phyloP scores from a whole-genome alignment of 306 rosid genomes.

The Delonix regia region DNA sequence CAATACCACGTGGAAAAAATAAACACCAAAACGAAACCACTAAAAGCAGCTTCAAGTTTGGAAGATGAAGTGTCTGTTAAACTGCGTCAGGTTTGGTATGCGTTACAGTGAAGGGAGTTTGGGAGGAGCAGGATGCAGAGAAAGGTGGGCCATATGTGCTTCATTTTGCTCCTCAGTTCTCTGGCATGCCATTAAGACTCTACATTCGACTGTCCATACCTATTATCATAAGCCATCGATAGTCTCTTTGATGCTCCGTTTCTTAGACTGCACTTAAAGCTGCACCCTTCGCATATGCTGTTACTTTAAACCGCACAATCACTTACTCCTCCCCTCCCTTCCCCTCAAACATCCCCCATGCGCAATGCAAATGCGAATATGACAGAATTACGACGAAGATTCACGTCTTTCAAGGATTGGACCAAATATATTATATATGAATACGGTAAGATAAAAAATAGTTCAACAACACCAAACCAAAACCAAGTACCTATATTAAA shows the following conservation, averaged over 20 bases:
- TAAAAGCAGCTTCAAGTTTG: too few species aligned
- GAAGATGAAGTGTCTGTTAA: background rate
- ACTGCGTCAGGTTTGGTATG: background rate
- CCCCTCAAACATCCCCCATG: too few species aligned
- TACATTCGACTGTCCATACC: background rate
- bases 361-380: too few species aligned
- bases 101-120: background rate
- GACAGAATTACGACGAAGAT: background rate
- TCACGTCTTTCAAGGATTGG: background rate
- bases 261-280: slow-evolving; percentile 44
- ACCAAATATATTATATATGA: too few species aligned
- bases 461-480: background rate
- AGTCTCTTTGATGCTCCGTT: slow-evolving; percentile 4
- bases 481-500: background rate
- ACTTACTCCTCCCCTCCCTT: too few species aligned
- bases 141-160: background rate
- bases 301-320: slow-evolving; percentile 47
- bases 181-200: background rate
- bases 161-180: background rate
- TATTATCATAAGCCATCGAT: slow-evolving; percentile 1
- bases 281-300: slow-evolving; percentile 39
- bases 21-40: too few species aligned
- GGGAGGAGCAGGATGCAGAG: background rate
- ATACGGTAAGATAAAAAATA: too few species aligned
- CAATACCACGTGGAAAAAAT: too few species aligned